Evolutionary conservation across 768 basidiomycete genomes (phyloP).

Genomic region (Boletus insuetus): DNA sequence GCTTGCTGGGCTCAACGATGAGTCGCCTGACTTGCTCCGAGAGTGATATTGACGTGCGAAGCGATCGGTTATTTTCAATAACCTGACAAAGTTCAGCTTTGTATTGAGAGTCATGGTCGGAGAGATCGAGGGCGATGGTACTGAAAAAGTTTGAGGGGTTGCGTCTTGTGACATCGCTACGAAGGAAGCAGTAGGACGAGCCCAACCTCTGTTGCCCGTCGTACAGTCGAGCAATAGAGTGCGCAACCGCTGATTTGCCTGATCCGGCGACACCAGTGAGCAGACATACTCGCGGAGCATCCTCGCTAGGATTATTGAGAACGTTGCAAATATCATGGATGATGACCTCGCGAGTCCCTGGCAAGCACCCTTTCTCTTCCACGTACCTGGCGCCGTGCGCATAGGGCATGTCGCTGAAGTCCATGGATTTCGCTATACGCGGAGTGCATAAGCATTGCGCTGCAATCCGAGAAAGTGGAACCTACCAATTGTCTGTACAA

Average conservation of each 20-base stretch:
- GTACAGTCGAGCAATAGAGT: conserved; percentile 28
- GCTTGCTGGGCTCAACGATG: conserved; percentile 24
- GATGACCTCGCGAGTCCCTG: conserved; percentile 18
- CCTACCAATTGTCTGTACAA: conserved; percentile 6
- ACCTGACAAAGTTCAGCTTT: conserved; percentile 12
- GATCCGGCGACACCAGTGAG: conserved; percentile 29
- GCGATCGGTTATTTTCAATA: conserved; percentile 22
- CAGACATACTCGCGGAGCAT: conserved; percentile 23
- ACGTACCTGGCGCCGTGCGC: conserved; percentile 22
- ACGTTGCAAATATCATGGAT: conserved; percentile 18
- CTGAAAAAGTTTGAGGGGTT: conserved; percentile 29
- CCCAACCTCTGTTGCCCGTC: conserved; percentile 28
- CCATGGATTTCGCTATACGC: conserved; percentile 10
- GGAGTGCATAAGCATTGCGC: neutral
- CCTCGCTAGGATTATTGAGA: conserved; percentile 9
- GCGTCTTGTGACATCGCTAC: conserved; percentile 11
- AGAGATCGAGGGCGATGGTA: conserved; percentile 34
- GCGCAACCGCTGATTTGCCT: conserved; percentile 33
- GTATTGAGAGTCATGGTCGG: conserved; percentile 31
- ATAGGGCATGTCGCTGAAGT: conserved; percentile 22
- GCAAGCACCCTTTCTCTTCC: conserved; percentile 18
- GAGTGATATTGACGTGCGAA: conserved; percentile 16
- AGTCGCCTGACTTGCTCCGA: conserved; percentile 29
- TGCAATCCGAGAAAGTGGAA: neutral
- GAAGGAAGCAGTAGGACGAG: conserved; percentile 32